A percentile compares a stretch with the other conserved stretches of the same genome.
Evolutionary conservation across 345 rosid genomes (phyloP).

Genomic region (Acer negundo): DNA sequence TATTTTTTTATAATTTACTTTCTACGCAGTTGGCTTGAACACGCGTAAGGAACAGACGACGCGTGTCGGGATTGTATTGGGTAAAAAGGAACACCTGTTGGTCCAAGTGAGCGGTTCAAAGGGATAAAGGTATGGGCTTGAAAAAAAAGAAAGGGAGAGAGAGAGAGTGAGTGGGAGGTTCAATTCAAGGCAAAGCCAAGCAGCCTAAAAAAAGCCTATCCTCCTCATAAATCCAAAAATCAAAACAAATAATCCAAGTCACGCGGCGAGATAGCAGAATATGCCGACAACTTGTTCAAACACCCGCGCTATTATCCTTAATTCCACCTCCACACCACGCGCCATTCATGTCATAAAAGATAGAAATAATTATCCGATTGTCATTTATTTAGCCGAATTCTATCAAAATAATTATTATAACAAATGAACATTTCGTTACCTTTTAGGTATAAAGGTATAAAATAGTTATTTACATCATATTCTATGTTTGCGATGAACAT

Average conservation of each 20-base stretch:
- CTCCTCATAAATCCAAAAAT: background rate
- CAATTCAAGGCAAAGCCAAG: background rate
- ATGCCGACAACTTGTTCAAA: slow-evolving; percentile 41
- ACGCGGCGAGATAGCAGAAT: slow-evolving; percentile 42
- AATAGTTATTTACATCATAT: too few species aligned
- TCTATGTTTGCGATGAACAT: too few species aligned
- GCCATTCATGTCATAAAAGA: background rate
- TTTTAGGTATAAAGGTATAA: too few species aligned
- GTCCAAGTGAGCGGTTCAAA: slow-evolving; percentile 41
- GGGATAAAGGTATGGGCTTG: slow-evolving; percentile 21
- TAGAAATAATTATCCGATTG: too few species aligned
- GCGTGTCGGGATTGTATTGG: slow-evolving; percentile 22
- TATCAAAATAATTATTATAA: too few species aligned
- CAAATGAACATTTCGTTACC: too few species aligned
- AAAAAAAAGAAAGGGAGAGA: background rate
- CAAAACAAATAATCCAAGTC: slow-evolving; percentile 31
- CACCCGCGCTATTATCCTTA: background rate
- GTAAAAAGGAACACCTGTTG: background rate
- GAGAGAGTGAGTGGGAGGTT: background rate
- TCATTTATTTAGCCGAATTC: too few species aligned
- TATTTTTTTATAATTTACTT: too few species aligned
- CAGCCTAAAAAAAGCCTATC: background rate
- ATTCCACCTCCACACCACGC: background rate
- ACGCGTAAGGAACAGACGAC: slow-evolving; percentile 12
- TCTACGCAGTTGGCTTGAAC: background rate